These are phyloP conservation scores for Akebia trifoliata DNA, from an alignment of 164 flowering plant genomes.

Conservation along the genomic window DNA sequence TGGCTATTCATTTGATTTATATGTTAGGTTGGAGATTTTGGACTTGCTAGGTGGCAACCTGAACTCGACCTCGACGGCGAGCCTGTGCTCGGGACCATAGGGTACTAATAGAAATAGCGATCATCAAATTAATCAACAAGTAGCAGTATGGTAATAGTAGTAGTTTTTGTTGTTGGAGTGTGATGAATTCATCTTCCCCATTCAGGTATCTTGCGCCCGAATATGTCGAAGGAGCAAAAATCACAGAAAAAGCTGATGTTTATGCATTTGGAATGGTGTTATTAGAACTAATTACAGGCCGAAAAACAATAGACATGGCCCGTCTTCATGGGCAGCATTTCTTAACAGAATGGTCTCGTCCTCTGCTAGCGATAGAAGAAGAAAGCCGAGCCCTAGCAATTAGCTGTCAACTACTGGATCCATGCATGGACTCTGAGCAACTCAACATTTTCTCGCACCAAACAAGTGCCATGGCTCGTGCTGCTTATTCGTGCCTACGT, in stretches of 20 bases:
- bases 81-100: slow-evolving; percentile 53
- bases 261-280: slow-evolving; percentile 83
- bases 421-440: slow-evolving; percentile 31
- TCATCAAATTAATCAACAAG: too few species aligned
- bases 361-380: slow-evolving; percentile 27
- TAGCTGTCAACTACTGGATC: slow-evolving; percentile 34
- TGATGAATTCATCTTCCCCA: too few species aligned
- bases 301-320: slow-evolving; percentile 37
- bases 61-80: slow-evolving; percentile 40
- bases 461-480: slow-evolving; percentile 51
- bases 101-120: slow-evolving; percentile 33
- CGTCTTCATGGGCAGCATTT: slow-evolving; percentile 32
- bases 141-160: too few species aligned
- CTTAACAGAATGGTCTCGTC: slow-evolving; percentile 39
- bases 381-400: slow-evolving; percentile 21
- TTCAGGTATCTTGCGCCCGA: slow-evolving; percentile 93
- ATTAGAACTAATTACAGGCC: slow-evolving; percentile 69
- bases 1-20: slow-evolving; percentile 3
- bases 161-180: too few species aligned
- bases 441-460: slow-evolving; percentile 36
- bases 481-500: slow-evolving; percentile 30
- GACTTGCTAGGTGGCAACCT: slow-evolving; percentile 63
- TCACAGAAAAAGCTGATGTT: slow-evolving; percentile 72
- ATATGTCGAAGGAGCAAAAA: slow-evolving; percentile 44
- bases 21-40: slow-evolving; percentile 85